A percentile compares a stretch with the other conserved stretches of the same genome.
Evolutionary conservation across 2,329 filamentous ascomycete genomes (phyloP).

Genomic region (Dactylonectria macrodidyma): DNA sequence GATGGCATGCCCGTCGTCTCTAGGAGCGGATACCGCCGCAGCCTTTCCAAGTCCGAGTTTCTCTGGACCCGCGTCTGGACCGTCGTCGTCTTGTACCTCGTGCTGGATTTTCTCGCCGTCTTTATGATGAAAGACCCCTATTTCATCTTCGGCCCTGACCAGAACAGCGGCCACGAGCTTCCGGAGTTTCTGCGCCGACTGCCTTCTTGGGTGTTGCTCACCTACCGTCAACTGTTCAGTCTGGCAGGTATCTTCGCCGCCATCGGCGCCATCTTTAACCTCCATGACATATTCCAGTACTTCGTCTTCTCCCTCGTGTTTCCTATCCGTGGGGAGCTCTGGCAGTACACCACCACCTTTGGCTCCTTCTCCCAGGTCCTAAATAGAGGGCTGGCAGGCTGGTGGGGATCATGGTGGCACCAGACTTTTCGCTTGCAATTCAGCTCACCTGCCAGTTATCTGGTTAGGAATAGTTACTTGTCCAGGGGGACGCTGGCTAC

Average conservation of each 20-base stretch:
- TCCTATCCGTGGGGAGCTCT: constrained; percentile 65
- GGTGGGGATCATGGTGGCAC: constrained; percentile 93
- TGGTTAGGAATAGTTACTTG: constrained; percentile 60
- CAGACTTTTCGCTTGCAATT: constrained; percentile 87
- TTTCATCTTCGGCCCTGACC: constrained; percentile 71
- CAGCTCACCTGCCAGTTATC: constrained; percentile 68
- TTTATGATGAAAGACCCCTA: constrained; percentile 84
- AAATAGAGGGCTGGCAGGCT: constrained; percentile 81
- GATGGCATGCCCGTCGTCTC: constrained; percentile 59
- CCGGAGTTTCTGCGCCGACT: constrained; percentile 61
- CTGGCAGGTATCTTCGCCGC: constrained; percentile 71
- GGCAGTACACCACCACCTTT: constrained; percentile 69
- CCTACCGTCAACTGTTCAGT: constrained; percentile 71
- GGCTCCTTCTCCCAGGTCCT: constrained; percentile 70
- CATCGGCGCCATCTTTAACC: constrained; percentile 72
- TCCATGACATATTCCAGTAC: constrained; percentile 72
- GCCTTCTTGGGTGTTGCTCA: constrained; percentile 61
- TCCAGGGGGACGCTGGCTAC: constrained; percentile 47
- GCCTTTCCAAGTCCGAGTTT: constrained; percentile 60
- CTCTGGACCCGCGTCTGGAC: constrained; percentile 60
- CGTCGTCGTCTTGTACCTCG: constrained; percentile 72
- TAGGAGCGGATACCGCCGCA: constrained; percentile 62
- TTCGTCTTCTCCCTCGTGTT: constrained; percentile 65
- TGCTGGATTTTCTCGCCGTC: constrained; percentile 79
- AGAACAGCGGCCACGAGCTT: constrained; percentile 47